A percentile compares a stretch with the other conserved stretches of the same genome.
Conservation (phyloP, 179 eudicot genomes). For the Beta lomatogona region DNA sequence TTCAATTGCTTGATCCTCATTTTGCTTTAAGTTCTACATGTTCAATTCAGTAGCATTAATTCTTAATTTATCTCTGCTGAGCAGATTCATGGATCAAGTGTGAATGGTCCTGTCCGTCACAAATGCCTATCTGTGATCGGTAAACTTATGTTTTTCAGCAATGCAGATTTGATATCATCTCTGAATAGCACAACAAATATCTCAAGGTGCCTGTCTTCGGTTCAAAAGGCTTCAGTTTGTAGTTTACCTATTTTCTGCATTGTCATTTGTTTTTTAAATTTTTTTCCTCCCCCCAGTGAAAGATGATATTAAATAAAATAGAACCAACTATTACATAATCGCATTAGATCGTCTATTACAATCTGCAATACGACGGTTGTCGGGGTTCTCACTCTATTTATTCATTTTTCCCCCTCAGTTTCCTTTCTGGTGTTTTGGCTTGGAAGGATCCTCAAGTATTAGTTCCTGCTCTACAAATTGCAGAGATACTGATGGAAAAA, state of each 20-base stretch:
- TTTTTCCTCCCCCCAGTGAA: too few species aligned
- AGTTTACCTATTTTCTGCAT: background rate
- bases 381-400: too few species aligned
- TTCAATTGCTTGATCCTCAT: conserved; percentile 19
- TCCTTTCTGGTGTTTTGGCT: conserved; percentile 95
- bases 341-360: too few species aligned
- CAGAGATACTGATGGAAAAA: conserved; percentile 93
- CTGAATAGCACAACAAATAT: conserved; percentile 68
- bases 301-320: too few species aligned
- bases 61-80: conserved; percentile 20
- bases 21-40: background rate
- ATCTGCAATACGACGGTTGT: too few species aligned
- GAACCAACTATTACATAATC: too few species aligned
- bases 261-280: background rate
- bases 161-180: conserved; percentile 80
- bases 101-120: conserved; percentile 96
- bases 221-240: background rate
- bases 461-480: conserved; percentile 95
- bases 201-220: conserved; percentile 58
- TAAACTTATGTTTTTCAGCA: conserved; percentile 95
- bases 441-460: conserved; percentile 99
- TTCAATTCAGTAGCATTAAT: background rate
- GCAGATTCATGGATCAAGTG: conserved; percentile 98
- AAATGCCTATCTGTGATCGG: conserved; percentile 95
- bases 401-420: conserved; percentile 42